A percentile compares a stretch with the other conserved stretches of the same genome.
Conservation (phyloP, 129 eudicot genomes). For the Artemisia tridentata region DNA sequence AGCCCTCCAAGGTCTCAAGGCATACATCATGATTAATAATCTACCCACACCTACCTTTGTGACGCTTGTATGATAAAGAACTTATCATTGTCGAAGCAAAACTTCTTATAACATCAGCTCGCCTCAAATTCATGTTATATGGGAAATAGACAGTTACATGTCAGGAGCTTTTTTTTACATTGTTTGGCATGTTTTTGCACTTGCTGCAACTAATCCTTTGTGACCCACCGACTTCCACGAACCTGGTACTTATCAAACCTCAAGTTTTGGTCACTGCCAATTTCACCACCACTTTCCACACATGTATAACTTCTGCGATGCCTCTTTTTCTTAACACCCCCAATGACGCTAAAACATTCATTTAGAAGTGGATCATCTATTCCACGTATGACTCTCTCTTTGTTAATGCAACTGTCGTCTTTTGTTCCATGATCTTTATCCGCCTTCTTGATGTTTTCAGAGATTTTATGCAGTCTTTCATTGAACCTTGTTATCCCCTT, state of each 20-base stretch:
- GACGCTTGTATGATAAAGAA: too few species aligned
- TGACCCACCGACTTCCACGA: slow-evolving; percentile 84
- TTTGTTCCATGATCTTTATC: slow-evolving; percentile 59
- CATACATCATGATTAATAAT: too few species aligned
- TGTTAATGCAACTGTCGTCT: slow-evolving; percentile 69
- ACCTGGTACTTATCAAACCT: slow-evolving; percentile 57
- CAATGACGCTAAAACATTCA: slow-evolving; percentile 74
- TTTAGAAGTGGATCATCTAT: slow-evolving; percentile 91
- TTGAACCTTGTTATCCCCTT: slow-evolving; percentile 84
- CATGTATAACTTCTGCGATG: slow-evolving; percentile 76
- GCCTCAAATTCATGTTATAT: background rate
- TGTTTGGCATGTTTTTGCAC: background rate
- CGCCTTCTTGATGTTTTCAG: slow-evolving; percentile 79
- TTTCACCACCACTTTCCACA: slow-evolving; percentile 82
- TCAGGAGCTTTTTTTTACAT: background rate
- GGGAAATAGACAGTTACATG: background rate
- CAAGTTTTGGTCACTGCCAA: slow-evolving; percentile 59
- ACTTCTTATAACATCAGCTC: background rate
- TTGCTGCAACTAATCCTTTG: slow-evolving; percentile 52
- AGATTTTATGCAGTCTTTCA: slow-evolving; percentile 66
- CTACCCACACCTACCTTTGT: too few species aligned
- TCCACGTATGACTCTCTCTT: slow-evolving; percentile 66
- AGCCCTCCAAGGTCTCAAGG: too few species aligned
- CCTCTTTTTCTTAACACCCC: slow-evolving; percentile 49
- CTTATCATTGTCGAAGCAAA: slow-evolving; percentile 2